Evolutionary conservation across 257 asterid species (phyloP), one percentile per base, ranked within the genome.

Genomic region (Linaria vulgaris): DNA sequence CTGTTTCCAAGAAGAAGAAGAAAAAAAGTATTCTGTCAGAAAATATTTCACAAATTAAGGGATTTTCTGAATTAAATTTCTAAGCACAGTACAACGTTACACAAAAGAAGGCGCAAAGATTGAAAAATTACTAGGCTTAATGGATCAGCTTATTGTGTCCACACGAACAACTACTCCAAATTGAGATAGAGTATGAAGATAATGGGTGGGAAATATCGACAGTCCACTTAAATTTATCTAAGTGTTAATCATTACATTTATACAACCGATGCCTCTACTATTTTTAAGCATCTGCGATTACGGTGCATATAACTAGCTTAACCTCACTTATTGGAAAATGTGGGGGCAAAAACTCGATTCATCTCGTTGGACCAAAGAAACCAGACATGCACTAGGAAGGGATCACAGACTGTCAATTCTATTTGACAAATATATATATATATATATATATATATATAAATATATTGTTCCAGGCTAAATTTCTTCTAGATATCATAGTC

Each of bases 1-100:
- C 96, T 89, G 85, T 31, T 44, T 16, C 49, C 27, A 9, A 62
- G 45, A 17, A 53, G 24, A n/a, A 43, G 14, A 45, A 65, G 12
- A 41, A 45, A n/a, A 23, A 39, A 38, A 44, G n/a, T n/a, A n/a
- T 44, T 44, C 17, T 44, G 16, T 5, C 9, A 44, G 17, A 44
- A 13, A 19, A 44, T 13, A 8, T 2, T 44, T 44, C 49, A 10
- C 46, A 6, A 51, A 20, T 20, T 21, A 51, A 6, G 3, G 15
- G 10, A 20, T 21, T 51, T 14, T 44, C 49, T n/a, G 15, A 51
- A 21, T 22, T 3, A 20, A 13, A 7, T 8, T 5, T 21, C 12
- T 1, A 20, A 20, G 14, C 15, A 16, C 10, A 51, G 1, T 0
- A 51, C 3, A 22, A 2, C 3, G 56, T 22, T 6, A 51, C 1